Percentiles rank a stretch among this genome's conserved stretches.
Evolutionary conservation across 805 yeast species (phyloP).

Genomic region (Cyberlindnera xylosilytica): DNA sequence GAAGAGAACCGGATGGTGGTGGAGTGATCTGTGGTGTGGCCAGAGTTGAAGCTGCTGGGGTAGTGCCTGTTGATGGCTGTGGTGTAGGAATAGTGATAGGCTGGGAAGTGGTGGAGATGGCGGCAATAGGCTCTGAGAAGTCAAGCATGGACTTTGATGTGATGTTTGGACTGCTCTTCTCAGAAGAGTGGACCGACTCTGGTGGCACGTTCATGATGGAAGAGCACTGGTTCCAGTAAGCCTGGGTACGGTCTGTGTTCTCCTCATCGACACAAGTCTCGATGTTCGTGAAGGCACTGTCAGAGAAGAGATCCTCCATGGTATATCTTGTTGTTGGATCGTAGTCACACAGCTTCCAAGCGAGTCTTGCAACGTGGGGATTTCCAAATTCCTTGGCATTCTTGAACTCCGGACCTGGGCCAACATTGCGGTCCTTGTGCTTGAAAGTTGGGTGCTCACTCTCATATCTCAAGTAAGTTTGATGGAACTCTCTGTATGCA

Average conservation of each 20-base stretch:
- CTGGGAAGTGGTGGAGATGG: not conserved
- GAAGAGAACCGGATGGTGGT: slow-evolving; percentile 2
- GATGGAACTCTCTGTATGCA: slow-evolving; percentile 53
- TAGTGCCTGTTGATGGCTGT: not conserved
- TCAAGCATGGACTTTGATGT: slow-evolving; percentile 28
- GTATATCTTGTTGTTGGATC: slow-evolving; percentile 50
- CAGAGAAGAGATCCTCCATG: slow-evolving; percentile 50
- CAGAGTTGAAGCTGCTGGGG: too few species aligned
- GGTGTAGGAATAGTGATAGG: not conserved
- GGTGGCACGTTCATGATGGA: slow-evolving; percentile 4
- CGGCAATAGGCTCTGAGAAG: slow-evolving; percentile 4
- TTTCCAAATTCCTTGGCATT: slow-evolving; percentile 61
- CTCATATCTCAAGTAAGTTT: slow-evolving; percentile 41
- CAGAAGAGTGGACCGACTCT: slow-evolving; percentile 6
- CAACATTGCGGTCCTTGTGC: slow-evolving; percentile 42
- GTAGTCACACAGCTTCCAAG: slow-evolving; percentile 76
- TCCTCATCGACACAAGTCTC: slow-evolving; percentile 59
- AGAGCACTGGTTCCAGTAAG: slow-evolving; percentile 6
- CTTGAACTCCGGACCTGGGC: slow-evolving; percentile 72
- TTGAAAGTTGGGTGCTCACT: slow-evolving; percentile 46
- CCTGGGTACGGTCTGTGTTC: slow-evolving; percentile 16
- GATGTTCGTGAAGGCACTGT: slow-evolving; percentile 59
- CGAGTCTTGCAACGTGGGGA: slow-evolving; percentile 60
- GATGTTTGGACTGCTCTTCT: slow-evolving; percentile 10
- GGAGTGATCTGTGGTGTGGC: not conserved